Base-by-base conservation (phyloP, 2,329 filamentous ascomycete genomes). In the Podosphaera leucotricha region DNA sequence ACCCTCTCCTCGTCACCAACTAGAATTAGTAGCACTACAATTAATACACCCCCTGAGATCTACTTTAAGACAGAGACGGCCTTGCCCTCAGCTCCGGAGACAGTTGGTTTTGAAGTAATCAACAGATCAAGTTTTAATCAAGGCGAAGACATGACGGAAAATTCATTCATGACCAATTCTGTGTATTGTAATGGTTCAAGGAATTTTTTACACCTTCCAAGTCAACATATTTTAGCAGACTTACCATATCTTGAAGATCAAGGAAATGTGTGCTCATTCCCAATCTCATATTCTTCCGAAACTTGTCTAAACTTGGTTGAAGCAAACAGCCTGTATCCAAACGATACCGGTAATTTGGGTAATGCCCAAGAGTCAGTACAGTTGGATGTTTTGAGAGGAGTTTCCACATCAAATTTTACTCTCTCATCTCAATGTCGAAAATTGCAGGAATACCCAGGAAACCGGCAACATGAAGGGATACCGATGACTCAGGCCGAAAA, bases 1-100 rank as follows among this genome's bases (percentile, higher is more conserved):
- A 47, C 47, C 15, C 44, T 50, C 22, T 38, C 42, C 19, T 37
- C 33, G 3, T 41, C 38, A 18, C 38, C 38, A 18, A 24, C 38
- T 8, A 26, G 24, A 18, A 28, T 24, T n/a, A 41, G 21, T 18
- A 24, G 26, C 10, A 41, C 38, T n/a, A 26, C 11, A 24, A 13
- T 26, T 26, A 41, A 21, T 24, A 41, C 38, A 24, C 21, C 38
- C 5, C 15, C 38, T 24, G 38, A 8, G 15, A 41, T 16, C 13
- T 41, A 41, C 21, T 18, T 41, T 13, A 41, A 41, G 22, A 24
- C 38, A 7, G 38, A 41, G 24, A 16, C 22, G 15, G 13, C 28
- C 13, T n/a, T 33, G 11, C 28, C 28, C 28, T 33, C 28, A 7
- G 15, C 28, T 2, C 15, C 11, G 4, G 28, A 33, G 28, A 3